Evolutionary conservation across 495 filamentous ascomycete genomes (phyloP).

Genomic region (Neurospora africana): DNA sequence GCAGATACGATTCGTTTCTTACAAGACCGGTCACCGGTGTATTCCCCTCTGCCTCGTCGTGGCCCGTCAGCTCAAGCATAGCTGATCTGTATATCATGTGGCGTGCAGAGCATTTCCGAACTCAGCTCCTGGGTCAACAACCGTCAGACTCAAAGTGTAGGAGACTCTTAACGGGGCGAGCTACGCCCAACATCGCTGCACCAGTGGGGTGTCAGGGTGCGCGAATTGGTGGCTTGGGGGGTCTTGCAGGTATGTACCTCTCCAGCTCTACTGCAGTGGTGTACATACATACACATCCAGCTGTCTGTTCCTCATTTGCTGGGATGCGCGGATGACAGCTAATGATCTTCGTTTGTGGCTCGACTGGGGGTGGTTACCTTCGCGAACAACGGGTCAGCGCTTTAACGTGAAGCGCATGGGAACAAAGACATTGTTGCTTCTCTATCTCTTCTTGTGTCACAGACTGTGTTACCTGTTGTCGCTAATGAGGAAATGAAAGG

Average conservation of each 20-base stretch:
- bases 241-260: background rate
- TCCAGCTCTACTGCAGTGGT: background rate
- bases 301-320: background rate
- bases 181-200: background rate
- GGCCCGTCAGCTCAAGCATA: background rate
- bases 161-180: background rate
- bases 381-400: background rate
- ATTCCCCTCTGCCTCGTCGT: background rate
- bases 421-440: background rate
- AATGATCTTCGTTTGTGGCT: background rate
- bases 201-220: background rate
- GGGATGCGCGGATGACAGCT: background rate
- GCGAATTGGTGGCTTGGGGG: background rate
- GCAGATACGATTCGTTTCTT: background rate
- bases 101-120: background rate
- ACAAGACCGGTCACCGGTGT: background rate
- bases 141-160: background rate
- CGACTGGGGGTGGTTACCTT: background rate
- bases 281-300: background rate
- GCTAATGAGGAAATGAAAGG: background rate
- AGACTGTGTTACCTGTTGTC: background rate
- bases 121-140: background rate
- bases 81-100: background rate
- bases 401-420: background rate
- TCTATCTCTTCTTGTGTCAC: background rate